Evolutionary conservation across 305 asterid genomes (phyloP).

Genomic region (Fraxinus paxiana): DNA sequence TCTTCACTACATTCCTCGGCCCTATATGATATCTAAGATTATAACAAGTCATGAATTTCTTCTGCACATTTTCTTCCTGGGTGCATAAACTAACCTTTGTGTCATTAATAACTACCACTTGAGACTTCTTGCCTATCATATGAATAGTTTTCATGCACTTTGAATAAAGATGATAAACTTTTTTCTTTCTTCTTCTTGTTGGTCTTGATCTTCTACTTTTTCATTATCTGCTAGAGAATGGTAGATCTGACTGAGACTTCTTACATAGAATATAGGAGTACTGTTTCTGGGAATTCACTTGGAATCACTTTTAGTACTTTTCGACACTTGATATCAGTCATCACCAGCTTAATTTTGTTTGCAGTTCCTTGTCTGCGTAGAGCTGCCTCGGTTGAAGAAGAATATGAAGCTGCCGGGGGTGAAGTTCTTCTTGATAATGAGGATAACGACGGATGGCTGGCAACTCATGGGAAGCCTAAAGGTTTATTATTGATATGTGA

Average conservation of each 20-base stretch:
- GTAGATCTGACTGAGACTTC: neutral
- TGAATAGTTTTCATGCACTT: neutral
- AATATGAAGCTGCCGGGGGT: constrained; percentile 94
- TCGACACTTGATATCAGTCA: neutral
- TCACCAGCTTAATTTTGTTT: constrained; percentile 10
- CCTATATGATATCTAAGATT: neutral
- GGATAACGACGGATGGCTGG: constrained; percentile 91
- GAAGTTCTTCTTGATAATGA: constrained; percentile 83
- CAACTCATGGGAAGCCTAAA: constrained; percentile 90
- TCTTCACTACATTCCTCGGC: neutral
- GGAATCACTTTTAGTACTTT: neutral
- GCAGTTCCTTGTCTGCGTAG: constrained; percentile 89
- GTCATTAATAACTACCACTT: neutral
- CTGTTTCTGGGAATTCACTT: neutral
- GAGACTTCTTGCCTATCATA: neutral
- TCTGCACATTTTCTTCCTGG: constrained; percentile 11
- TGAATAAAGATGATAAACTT: neutral
- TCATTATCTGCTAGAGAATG: neutral
- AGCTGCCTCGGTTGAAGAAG: constrained; percentile 91
- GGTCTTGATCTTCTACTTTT: neutral
- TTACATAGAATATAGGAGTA: neutral
- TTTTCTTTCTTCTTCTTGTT: neutral
- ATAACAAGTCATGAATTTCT: neutral
- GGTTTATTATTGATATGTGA: constrained; percentile 35
- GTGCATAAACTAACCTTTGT: constrained; percentile 3